These are phyloP conservation scores for Parachlorella kessleri DNA, from an alignment of 139 green algal genomes.

Conservation along the genomic window DNA sequence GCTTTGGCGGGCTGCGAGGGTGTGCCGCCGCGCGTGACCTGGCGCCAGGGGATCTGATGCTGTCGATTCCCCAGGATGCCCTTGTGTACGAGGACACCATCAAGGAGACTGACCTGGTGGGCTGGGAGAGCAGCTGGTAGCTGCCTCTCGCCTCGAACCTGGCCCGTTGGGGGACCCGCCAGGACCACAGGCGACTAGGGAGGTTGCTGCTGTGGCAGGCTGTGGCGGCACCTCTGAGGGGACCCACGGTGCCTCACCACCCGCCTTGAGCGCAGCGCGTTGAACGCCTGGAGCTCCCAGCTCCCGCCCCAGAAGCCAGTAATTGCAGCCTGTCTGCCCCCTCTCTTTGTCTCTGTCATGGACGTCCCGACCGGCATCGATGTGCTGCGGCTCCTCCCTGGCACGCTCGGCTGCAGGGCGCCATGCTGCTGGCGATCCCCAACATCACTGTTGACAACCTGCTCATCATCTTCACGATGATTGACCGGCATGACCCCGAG, in stretches of 20 bases:
- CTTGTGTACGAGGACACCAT: conserved; percentile 66
- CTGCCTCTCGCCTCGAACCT: neutral
- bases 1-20: conserved; percentile 42
- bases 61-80: conserved; percentile 45
- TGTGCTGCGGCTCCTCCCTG: too few relatives aligned
- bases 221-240: neutral
- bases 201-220: neutral
- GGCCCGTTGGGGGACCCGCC: too few relatives aligned
- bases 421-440: conserved; percentile 46
- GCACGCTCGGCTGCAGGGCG: conserved; percentile 39
- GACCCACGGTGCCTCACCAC: neutral
- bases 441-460: conserved; percentile 54
- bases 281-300: neutral
- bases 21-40: conserved; percentile 41
- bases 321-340: too few relatives aligned
- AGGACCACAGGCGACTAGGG: neutral
- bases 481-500: conserved; percentile 59
- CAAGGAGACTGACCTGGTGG: conserved; percentile 55
- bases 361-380: neutral
- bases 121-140: neutral
- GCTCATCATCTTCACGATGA: conserved; percentile 71
- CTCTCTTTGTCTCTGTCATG: neutral
- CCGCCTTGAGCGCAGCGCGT: neutral
- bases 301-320: neutral
- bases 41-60: conserved; percentile 33